These are phyloP conservation scores for Oryza longistaminata DNA, from an alignment of 176 grass and related monocot genomes.

Conservation along the genomic window DNA sequence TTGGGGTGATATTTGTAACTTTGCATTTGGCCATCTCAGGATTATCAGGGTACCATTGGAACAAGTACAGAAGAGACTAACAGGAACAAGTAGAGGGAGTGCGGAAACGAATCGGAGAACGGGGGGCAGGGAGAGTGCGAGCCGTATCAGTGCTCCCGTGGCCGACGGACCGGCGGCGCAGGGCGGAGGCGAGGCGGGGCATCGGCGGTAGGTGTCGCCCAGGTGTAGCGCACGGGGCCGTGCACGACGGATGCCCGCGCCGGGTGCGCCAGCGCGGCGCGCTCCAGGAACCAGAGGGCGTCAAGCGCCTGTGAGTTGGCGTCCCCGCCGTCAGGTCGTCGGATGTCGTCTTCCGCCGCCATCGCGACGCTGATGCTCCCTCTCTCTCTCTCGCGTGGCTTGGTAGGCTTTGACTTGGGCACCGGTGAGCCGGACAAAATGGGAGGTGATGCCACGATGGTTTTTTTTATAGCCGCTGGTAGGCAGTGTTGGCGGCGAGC, in stretches of 20 bases:
- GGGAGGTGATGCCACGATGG: neutral
- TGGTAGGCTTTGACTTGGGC: constrained; percentile 38
- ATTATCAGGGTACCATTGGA: no score
- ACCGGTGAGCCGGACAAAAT: neutral
- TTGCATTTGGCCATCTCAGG: no score
- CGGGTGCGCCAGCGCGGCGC: constrained; percentile 80
- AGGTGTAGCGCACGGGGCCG: constrained; percentile 71
- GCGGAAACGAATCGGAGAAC: neutral
- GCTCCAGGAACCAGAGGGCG: constrained; percentile 98
- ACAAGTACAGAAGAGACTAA: no score
- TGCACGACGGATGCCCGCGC: constrained; percentile 64
- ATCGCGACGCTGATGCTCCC: no score
- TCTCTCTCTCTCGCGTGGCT: neutral
- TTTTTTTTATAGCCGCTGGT: constrained; percentile 35
- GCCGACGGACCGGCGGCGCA: constrained; percentile 60
- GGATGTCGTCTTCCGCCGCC: constrained; percentile 83
- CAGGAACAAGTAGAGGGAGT: no score
- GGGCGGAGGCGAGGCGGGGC: constrained; percentile 86
- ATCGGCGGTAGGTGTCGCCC: constrained; percentile 87
- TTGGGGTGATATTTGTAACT: no score
- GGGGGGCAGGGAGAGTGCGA: neutral
- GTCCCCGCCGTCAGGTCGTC: constrained; percentile 86
- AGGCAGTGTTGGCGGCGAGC: neutral
- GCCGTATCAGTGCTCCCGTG: constrained; percentile 65
- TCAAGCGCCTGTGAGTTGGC: no score